Base-by-base conservation (phyloP, 2,329 filamentous ascomycete species). In the Ophiocordyceps robertsii region DNA sequence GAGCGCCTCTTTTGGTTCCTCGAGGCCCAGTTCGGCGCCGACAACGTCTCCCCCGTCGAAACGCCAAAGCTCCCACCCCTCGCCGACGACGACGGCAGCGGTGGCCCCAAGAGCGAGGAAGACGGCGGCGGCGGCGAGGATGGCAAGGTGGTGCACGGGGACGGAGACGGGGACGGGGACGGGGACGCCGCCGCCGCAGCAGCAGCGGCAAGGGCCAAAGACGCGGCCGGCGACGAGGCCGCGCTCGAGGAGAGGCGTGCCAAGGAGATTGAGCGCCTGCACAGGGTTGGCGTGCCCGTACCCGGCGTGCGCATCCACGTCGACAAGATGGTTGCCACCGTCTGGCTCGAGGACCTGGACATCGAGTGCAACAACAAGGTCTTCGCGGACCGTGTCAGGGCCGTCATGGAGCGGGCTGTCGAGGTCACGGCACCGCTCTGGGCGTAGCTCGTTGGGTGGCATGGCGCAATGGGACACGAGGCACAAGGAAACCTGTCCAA, bases 1-100 rank as follows among this genome's bases (percentile, higher is more conserved):
- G 77, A 82, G 48, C 81, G 90, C 30, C 77, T 98, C 17, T 83
- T 93, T 64, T 85, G 95, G 78, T 95, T 98, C 68, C 80, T 98
- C 13, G 92, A 98, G 68, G 85, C 89, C 3, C 92, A 98, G 60
- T 98, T 98, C 57, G 92, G 92, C 47, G 71, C 77, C 29, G 82
- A 92, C 49, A 82, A 86, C 46, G 80, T 96, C 44, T 70, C 75
- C 0, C 88, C 90, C 5, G 84, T 96, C 50, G 73, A 80, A 33
- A 67, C 63, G 55, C 66, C 87, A 46, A 74, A 79, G 59, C 59
- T 78, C 3, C 66, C 69, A 0, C 48, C 64, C 7, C 52, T 66
- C 29, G 50, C 55, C n/a, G 56, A 64, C 44, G 49, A 55, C 5
- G 57, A 60, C n/a, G 55, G 54, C 31, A n/a, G 29, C n/a, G 14